These are phyloP conservation scores for Ganoderma resinaceum DNA, from an alignment of 1,284 basidiomycete genomes.

Conservation along the genomic window DNA sequence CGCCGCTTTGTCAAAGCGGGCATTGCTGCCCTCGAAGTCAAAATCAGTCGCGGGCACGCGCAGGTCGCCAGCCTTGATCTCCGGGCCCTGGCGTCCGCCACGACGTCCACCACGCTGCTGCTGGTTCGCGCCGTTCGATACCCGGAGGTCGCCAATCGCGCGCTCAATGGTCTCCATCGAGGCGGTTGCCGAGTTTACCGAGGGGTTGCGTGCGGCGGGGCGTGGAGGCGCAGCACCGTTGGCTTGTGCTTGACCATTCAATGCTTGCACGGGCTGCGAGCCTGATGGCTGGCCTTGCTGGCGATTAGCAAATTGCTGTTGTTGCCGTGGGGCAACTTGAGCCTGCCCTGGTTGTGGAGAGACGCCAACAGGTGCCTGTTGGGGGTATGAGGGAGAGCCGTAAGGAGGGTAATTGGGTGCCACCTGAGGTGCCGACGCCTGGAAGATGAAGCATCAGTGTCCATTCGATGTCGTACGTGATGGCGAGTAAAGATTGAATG, in stretches of 20 bases:
- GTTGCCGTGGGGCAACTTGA: constrained; percentile 36
- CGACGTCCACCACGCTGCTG: constrained; percentile 47
- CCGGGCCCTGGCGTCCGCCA: constrained; percentile 45
- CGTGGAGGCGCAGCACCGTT: constrained; percentile 31
- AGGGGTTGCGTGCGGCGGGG: constrained; percentile 42
- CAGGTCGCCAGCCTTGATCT: constrained; percentile 45
- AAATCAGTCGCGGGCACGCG: constrained; percentile 74
- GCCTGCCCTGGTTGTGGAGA: constrained; percentile 32
- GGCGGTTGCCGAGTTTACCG: constrained; percentile 74
- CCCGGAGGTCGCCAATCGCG: constrained; percentile 77
- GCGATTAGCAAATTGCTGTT: constrained; percentile 36
- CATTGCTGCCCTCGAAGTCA: constrained; percentile 77
- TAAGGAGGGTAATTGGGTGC: constrained; percentile 35
- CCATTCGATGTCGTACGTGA: background rate
- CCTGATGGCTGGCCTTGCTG: constrained; percentile 38
- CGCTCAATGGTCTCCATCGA: constrained; percentile 82
- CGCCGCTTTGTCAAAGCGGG: constrained; percentile 77
- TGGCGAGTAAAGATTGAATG: constrained; percentile 9
- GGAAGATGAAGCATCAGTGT: constrained; percentile 12
- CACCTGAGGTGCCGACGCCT: constrained; percentile 43
- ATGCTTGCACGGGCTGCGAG: constrained; percentile 29
- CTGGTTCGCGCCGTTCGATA: constrained; percentile 36
- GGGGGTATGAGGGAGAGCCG: constrained; percentile 35
- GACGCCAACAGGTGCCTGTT: constrained; percentile 30
- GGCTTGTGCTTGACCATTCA: constrained; percentile 26